Evolutionary conservation across 176 grass and related monocot genomes (phyloP).

Genomic region (Oryza officinalis): DNA sequence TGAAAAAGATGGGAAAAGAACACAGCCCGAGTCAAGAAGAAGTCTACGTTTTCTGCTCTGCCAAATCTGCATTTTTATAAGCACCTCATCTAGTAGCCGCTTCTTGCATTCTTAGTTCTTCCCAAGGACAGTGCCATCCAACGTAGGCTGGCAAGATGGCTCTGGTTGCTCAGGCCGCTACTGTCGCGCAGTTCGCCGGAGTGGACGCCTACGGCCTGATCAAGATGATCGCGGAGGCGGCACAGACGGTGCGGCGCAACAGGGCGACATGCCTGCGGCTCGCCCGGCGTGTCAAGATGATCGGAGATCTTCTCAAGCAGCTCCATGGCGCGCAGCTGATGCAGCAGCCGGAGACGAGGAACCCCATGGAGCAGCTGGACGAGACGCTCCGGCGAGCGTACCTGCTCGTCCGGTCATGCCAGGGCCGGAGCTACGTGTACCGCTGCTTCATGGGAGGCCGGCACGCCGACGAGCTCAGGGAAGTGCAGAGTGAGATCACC

Average conservation of each 20-base stretch:
- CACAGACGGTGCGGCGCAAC: slow-evolving; percentile 59
- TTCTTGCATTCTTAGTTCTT: not conserved
- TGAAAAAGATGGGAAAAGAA: too few relatives aligned
- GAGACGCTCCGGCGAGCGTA: slow-evolving; percentile 55
- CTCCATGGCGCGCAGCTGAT: slow-evolving; percentile 60
- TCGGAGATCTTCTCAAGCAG: slow-evolving; percentile 60
- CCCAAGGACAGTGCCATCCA: not conserved
- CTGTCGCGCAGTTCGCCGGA: slow-evolving; percentile 70
- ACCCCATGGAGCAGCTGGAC: slow-evolving; percentile 62
- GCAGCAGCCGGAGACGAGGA: slow-evolving; percentile 65
- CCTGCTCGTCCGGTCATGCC: slow-evolving; percentile 60
- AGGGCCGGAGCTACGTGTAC: slow-evolving; percentile 59
- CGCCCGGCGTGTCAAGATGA: slow-evolving; percentile 57
- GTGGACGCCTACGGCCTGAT: slow-evolving; percentile 72
- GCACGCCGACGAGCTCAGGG: slow-evolving; percentile 65
- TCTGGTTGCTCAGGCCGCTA: slow-evolving; percentile 54
- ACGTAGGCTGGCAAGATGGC: slow-evolving; percentile 47
- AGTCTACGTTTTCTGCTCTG: not conserved
- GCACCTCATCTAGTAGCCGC: not conserved
- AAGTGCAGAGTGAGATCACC: slow-evolving; percentile 67
- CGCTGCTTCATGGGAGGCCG: slow-evolving; percentile 59
- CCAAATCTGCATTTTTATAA: not conserved
- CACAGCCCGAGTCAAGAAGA: not conserved
- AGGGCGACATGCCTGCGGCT: slow-evolving; percentile 56
- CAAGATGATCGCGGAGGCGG: slow-evolving; percentile 59